Conservation (phyloP, 169 alveolate species). For the Plasmodium sp. region DNA sequence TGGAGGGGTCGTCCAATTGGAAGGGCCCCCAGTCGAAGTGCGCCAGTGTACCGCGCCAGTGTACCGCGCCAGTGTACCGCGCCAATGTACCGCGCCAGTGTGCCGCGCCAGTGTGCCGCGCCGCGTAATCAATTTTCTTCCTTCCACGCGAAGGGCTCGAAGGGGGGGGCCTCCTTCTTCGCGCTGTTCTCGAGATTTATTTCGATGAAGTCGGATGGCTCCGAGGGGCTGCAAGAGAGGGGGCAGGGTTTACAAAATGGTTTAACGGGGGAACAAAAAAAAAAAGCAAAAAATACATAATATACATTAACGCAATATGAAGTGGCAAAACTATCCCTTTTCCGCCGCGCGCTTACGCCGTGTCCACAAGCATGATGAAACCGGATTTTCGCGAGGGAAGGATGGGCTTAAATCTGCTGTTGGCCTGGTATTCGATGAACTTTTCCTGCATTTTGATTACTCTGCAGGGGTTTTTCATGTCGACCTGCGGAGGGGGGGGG, state of each 20-base stretch:
- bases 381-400: constrained; percentile 89
- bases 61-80: no score
- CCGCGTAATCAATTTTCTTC: constrained; percentile 39
- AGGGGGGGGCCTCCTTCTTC: constrained; percentile 75
- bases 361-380: constrained; percentile 88
- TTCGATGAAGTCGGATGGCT: constrained; percentile 73
- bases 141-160: constrained; percentile 75
- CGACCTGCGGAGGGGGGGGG: constrained; percentile 51
- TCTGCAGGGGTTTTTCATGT: constrained; percentile 93
- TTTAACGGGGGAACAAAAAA: not conserved
- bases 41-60: not conserved
- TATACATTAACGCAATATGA: not conserved
- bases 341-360: constrained; percentile 17
- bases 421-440: constrained; percentile 82
- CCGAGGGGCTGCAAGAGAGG: constrained; percentile 35
- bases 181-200: constrained; percentile 10
- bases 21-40: not conserved
- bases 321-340: not conserved
- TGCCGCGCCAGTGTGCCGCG: no score
- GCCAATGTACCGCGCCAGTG: no score
- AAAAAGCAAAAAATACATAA: not conserved
- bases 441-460: constrained; percentile 92
- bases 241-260: not conserved
- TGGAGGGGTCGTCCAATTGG: not conserved
- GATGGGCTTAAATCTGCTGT: constrained; percentile 90